phyloP scores from a whole-genome alignment of 306 rosid genomes.

The Aeschynomene evenia region DNA sequence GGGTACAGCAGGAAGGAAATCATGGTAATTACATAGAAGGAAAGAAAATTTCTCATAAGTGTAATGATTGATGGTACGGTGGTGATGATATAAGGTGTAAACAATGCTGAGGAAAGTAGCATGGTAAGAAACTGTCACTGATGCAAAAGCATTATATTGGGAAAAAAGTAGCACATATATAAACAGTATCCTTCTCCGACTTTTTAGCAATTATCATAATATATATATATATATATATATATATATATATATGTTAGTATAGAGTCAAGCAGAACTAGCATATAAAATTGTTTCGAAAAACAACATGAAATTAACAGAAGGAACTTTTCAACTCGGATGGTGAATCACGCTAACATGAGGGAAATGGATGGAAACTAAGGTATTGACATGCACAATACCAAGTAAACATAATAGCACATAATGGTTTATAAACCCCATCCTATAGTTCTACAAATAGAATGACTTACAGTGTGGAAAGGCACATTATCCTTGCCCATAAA shows the following conservation, averaged over 20 bases:
- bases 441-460: neutral
- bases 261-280: neutral
- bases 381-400: neutral
- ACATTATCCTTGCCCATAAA: conserved; percentile 99
- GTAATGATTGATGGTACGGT: neutral
- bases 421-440: neutral
- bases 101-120: neutral
- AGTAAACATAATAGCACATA: conserved; percentile 17
- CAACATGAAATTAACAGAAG: neutral
- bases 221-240: too few species aligned
- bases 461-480: conserved; percentile 95
- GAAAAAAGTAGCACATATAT: neutral
- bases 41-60: neutral
- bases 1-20: neutral
- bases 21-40: neutral
- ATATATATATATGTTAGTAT: too few species aligned
- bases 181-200: neutral
- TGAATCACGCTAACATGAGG: conserved; percentile 1
- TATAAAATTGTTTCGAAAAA: neutral
- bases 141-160: neutral
- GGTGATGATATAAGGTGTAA: neutral
- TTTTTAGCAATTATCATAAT: neutral
- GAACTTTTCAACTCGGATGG: neutral
- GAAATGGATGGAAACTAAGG: conserved; percentile 7
- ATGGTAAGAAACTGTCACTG: neutral